Evolutionary conservation across 345 rosid species (phyloP), one percentile per base, ranked within the genome.

Genomic region (Turnera subulata): DNA sequence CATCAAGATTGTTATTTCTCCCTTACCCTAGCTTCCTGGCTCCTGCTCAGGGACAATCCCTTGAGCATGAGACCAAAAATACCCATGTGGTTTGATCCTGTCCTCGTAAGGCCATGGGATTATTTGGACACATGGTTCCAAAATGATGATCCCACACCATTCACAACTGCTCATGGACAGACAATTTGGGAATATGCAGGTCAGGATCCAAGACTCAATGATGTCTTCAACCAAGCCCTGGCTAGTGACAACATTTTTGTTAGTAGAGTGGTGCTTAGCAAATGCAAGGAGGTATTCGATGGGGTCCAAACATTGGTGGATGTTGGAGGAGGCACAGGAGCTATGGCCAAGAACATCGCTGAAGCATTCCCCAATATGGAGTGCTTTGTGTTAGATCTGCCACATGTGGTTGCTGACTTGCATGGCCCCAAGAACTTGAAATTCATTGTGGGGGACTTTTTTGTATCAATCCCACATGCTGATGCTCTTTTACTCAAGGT

Each of bases 321-420:
- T 44, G 73, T 63, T 4, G 70, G 62, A 0, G 67, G 75, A 15
- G 70, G 70, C 21, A 59, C 50, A 0, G 75, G 73, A 58, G 37
- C 61, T 6, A 2, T 65, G 14, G 62, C 66, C n/a, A 66, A 20
- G 46, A 8, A 15, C 6, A 50, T 74, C 16, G 59, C 69, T 0
- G 14, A 53, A n/a, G 43, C 53, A 6, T 70, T 56, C 20, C 63
- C 72, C 0, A 0, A 39, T 14, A 14, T 66, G 47, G 24, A 69
- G 1, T 66, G 69, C 50, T 53, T 37, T 1, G 66, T 66, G 0
- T 50, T 61, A 18, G 65, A 65, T 51, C 67, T 37, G 11, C 67
- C 55, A 6, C 70, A 67, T 9, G 63, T 64, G 38, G 61, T 68
- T 20, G 49, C 51, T 32, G 42, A 21, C 16, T 22, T 64, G 38